Evolutionary conservation across 768 basidiomycete genomes (phyloP).

Genomic region (Mycena crocata): DNA sequence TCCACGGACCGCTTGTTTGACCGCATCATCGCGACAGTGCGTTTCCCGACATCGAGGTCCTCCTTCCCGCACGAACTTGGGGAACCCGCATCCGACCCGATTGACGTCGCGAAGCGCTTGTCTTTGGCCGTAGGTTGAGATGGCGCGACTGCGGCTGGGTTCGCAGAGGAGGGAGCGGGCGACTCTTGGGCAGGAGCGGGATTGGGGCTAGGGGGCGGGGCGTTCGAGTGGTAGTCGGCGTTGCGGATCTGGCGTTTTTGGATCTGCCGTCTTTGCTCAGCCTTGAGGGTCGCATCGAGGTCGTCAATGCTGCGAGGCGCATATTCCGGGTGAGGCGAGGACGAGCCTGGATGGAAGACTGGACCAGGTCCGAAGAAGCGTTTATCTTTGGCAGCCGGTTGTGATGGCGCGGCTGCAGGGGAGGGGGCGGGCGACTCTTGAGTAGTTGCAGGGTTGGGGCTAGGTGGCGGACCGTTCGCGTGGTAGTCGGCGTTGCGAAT

Average conservation of each 20-base stretch:
- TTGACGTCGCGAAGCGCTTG: constrained; percentile 10
- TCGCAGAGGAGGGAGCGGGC: constrained; percentile 6
- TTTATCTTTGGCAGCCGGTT: constrained; percentile 13
- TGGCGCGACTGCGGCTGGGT: background rate
- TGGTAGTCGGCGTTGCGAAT: constrained; percentile 33
- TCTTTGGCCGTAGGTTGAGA: constrained; percentile 5
- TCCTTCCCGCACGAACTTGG: background rate
- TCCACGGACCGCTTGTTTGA: background rate
- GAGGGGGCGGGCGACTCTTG: constrained; percentile 5
- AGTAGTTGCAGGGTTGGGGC: constrained; percentile 7
- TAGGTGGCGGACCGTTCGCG: constrained; percentile 19
- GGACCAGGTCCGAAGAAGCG: too few species aligned
- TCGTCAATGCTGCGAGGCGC: too few species aligned
- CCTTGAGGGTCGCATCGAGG: background rate
- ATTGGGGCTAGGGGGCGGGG: constrained; percentile 16
- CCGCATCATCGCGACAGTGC: background rate
- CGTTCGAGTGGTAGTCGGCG: constrained; percentile 28
- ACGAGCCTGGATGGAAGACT: too few species aligned
- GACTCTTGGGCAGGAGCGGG: background rate
- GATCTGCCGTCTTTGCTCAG: background rate
- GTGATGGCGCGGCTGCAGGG: background rate
- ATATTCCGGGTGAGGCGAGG: too few species aligned
- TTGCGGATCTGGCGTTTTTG: constrained; percentile 32
- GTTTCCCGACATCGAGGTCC: background rate
- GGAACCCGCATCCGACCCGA: background rate